Evolutionary conservation across 23 red algal species (phyloP).

Genomic region (Gracilaria domingensis): DNA sequence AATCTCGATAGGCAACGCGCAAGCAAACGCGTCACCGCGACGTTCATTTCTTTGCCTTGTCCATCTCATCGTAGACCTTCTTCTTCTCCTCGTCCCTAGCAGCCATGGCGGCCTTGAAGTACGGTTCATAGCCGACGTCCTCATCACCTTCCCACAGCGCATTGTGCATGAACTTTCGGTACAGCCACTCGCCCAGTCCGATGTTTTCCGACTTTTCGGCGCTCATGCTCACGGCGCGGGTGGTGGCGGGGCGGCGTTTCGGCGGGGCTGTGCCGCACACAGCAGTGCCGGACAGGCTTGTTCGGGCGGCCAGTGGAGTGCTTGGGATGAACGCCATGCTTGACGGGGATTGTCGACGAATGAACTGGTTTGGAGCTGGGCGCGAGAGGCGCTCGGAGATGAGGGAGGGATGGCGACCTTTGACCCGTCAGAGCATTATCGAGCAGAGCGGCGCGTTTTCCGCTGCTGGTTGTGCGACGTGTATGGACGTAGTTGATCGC

Average conservation of each 20-base stretch:
- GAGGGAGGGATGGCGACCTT: not conserved
- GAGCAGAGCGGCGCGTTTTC: no score
- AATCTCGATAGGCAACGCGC: not conserved
- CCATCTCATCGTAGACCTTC: conserved; percentile 39
- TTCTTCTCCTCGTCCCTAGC: conserved; percentile 62
- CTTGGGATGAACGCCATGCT: conserved; percentile 12
- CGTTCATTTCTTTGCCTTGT: conserved; percentile 19
- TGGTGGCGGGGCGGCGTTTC: no score
- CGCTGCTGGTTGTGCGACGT: not conserved
- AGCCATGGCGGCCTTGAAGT: conserved; percentile 58
- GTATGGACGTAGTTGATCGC: not conserved
- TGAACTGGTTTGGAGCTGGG: no score
- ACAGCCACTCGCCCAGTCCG: conserved; percentile 50
- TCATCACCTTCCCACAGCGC: conserved; percentile 62
- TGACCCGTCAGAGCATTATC: no score
- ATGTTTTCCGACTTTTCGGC: conserved; percentile 10
- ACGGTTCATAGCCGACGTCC: conserved; percentile 53
- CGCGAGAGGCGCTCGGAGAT: no score
- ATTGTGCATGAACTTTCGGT: conserved; percentile 66
- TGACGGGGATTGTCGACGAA: not conserved
- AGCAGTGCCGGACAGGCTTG: not conserved
- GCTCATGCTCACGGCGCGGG: not conserved
- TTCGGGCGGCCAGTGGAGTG: not conserved
- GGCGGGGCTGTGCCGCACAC: not conserved
- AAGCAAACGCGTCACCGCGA: not conserved